Base-by-base conservation (phyloP, 306 rosid genomes). In the Dryas drummondii region DNA sequence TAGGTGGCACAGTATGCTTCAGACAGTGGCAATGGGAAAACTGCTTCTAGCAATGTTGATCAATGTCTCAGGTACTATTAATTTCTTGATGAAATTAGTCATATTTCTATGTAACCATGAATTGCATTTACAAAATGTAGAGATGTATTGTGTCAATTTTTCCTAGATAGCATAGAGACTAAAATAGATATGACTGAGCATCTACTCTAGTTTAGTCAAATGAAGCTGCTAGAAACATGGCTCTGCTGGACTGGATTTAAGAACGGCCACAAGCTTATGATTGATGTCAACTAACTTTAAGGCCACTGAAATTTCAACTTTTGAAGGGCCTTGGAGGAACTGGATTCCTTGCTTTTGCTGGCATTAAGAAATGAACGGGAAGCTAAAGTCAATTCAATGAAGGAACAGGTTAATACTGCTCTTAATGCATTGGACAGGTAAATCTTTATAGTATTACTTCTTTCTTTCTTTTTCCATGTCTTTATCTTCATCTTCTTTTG, bases 1-100 rank as follows among this genome's bases (percentile, higher is more conserved):
- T 73, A 92, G 99, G 91, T 94, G 74, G 97, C 93, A 3, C 99
- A 87, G 66, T 90, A 92, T 80, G 99, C 97, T 75, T 88, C 89
- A 22, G 93, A 94, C 56, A 76, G 82, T 71, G 97, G 93, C 71
- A 84, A 87, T 78, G 97, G 94, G 49, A 87, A 87, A 78, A 62
- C 81, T 70, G 96, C 97, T 10, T 81, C 72, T 14, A 73, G 81
- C 70, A 76, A 72, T 69, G 97, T 94, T 11, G 96, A 91, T 80
- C 92, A 87, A 70, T 91, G 97, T 75, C 91, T 94, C 78, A 90
- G 97, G 98, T 93, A 85, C 73, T 45, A 56, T 64, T 69, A 37
- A 53, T 68, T 79, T 49, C n/a, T 32, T 70, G 1, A 15, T 53
- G 40, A 16, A 9, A 4, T 19, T 48, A 5, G 56, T 47, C 56